Conservation (phyloP, 768 basidiomycete genomes). For the Russula virescens region DNA sequence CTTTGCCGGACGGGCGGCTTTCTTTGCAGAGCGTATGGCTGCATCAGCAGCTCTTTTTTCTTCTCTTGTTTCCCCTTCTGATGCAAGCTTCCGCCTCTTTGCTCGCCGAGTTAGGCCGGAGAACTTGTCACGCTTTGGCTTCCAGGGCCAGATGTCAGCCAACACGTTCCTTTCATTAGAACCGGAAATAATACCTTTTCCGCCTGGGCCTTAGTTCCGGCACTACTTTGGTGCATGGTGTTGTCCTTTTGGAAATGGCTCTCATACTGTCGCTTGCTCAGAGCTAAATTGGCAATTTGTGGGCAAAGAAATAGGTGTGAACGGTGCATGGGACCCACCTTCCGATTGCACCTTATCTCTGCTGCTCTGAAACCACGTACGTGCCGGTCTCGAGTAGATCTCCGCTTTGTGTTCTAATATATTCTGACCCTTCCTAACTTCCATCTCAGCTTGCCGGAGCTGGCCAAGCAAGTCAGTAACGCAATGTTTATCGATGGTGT, state of each 20-base stretch:
- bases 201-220: slow-evolving; percentile 31
- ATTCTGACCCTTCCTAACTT: slow-evolving; percentile 90
- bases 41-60: slow-evolving; percentile 54
- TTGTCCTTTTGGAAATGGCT: slow-evolving; percentile 37
- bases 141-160: slow-evolving; percentile 8
- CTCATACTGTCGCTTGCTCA: slow-evolving; percentile 74
- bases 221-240: slow-evolving; percentile 36
- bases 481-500: slow-evolving; percentile 7
- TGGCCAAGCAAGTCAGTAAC: slow-evolving; percentile 31
- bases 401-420: slow-evolving; percentile 90
- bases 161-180: not conserved
- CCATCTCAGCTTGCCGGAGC: slow-evolving; percentile 93
- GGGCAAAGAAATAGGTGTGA: not conserved
- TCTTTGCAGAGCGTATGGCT: slow-evolving; percentile 86
- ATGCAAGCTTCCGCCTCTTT: slow-evolving; percentile 83
- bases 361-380: slow-evolving; percentile 96
- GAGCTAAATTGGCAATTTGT: slow-evolving; percentile 39
- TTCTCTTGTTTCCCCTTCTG: slow-evolving; percentile 71
- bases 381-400: slow-evolving; percentile 87
- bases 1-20: slow-evolving; percentile 63
- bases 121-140: slow-evolving; percentile 74
- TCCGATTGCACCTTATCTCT: slow-evolving; percentile 78
- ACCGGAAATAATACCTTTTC: slow-evolving; percentile 26
- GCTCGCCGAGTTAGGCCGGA: slow-evolving; percentile 81
- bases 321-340: slow-evolving; percentile 42